Base-by-base conservation (phyloP, 495 filamentous ascomycete genomes). In the Neurospora pannonica region DNA sequence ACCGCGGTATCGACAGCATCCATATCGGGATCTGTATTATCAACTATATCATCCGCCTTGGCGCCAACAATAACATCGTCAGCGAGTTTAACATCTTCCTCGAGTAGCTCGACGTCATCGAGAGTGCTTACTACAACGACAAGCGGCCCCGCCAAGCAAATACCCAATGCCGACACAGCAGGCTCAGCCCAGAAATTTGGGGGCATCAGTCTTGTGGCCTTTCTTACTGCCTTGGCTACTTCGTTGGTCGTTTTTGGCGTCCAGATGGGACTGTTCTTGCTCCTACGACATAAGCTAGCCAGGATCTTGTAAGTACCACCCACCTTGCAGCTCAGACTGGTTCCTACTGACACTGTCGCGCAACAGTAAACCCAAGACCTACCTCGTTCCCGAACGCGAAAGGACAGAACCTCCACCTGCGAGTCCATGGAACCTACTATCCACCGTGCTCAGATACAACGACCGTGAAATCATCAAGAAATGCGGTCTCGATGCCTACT, bases 401-500 rank as follows among this genome's bases (percentile, higher is more conserved):
- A 89, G 92, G 75, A 94, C 92, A 21, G 84, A 89, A 43, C 84
- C 91, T 8, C 93, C 94, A 13, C 91, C 92, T 6, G 81, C 86
- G 71, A 93, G 89, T 24, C 85, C 92, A n/a, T 90, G 90, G 77
- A 86, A 84, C 74, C 92, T 94, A 88, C 80, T 95, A 46, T 81
- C 82, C 34, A 87, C 90, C 36, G 87, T 97, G 40, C 93, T 96
- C 82, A 89, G 87, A 78, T 93, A 93, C 72, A 87, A 89, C 69
- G 91, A 94, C 82, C 86, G 92, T n/a, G 93, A 97, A 76, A 92
- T 98, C 79, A 96, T 98, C 74, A 91, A 93, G 46, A 97, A 97
- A 82, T 97, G 94, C 81, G 96, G 96, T 7, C 88, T 99, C 46
- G 96, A 99, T 82, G 95, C 97, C 78, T 99, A 98, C 85, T 97